Conservation (phyloP, 2,329 filamentous ascomycete genomes). For the Metarhizium sp. region DNA sequence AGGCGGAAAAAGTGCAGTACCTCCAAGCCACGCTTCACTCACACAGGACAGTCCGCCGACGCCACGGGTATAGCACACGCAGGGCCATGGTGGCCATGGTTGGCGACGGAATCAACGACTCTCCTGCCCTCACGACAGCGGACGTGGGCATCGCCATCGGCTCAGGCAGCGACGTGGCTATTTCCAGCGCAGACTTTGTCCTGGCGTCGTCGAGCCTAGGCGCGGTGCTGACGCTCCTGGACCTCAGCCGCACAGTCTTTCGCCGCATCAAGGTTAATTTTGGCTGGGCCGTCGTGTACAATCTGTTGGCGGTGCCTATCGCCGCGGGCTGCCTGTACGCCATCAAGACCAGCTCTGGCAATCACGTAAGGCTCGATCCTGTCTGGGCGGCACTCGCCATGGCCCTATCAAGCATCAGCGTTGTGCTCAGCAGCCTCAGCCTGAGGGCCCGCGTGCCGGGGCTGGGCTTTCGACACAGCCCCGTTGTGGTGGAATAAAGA, state of each 20-base stretch:
- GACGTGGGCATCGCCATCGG: constrained; percentile 82
- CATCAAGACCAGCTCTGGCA: constrained; percentile 32
- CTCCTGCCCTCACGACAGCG: constrained; percentile 68
- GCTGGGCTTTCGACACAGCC: constrained; percentile 30
- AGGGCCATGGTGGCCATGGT: constrained; percentile 67
- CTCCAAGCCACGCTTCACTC: constrained; percentile 45
- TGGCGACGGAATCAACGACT: constrained; percentile 84
- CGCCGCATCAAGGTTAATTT: constrained; percentile 77
- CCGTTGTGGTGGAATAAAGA: not conserved
- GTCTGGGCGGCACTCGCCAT: constrained; percentile 88
- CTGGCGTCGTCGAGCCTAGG: constrained; percentile 63
- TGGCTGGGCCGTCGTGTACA: constrained; percentile 77
- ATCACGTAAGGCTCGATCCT: constrained; percentile 58
- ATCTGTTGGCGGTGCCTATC: constrained; percentile 66
- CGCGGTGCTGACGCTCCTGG: constrained; percentile 63
- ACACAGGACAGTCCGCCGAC: constrained; percentile 7
- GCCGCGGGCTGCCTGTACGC: constrained; percentile 71
- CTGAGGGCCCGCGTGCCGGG: constrained; percentile 44
- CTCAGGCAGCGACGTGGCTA: constrained; percentile 74
- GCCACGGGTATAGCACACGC: constrained; percentile 16
- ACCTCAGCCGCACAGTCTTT: constrained; percentile 64
- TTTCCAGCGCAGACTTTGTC: constrained; percentile 74
- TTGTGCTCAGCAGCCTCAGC: constrained; percentile 71
- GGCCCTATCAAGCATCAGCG: constrained; percentile 85
- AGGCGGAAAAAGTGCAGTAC: constrained; percentile 61